These are phyloP conservation scores for Podosphaera fusca DNA, from an alignment of 2,329 filamentous ascomycete species.

Conservation along the genomic window DNA sequence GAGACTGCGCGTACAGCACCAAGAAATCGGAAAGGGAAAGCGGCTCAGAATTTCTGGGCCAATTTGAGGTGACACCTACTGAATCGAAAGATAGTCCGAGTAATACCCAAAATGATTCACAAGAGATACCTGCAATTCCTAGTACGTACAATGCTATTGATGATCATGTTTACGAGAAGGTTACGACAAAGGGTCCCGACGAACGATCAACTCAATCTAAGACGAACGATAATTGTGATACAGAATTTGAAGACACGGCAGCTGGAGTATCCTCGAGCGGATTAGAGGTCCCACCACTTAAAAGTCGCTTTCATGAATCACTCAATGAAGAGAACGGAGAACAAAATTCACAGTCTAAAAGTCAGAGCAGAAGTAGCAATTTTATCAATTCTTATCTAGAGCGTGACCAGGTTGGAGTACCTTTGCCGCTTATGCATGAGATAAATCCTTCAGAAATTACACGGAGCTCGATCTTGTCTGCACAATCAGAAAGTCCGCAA, in stretches of 20 bases:
- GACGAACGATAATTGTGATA: slow-evolving; percentile 9
- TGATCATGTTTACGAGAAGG: background rate
- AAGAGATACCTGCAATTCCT: slow-evolving; percentile 26
- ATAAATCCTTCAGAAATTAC: slow-evolving; percentile 73
- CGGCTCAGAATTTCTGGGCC: slow-evolving; percentile 19
- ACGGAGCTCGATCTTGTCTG: slow-evolving; percentile 65
- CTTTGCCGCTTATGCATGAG: slow-evolving; percentile 74
- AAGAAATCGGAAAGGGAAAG: slow-evolving; percentile 20
- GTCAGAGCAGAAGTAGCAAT: slow-evolving; percentile 17
- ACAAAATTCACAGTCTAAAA: slow-evolving; percentile 17
- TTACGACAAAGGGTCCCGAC: background rate
- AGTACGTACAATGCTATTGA: slow-evolving; percentile 9
- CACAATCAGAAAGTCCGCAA: slow-evolving; percentile 49
- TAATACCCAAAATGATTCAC: slow-evolving; percentile 26
- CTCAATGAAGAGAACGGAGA: slow-evolving; percentile 23
- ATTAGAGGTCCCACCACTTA: slow-evolving; percentile 37
- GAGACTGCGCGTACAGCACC: slow-evolving; percentile 9
- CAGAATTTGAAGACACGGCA: slow-evolving; percentile 11
- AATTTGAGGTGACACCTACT: slow-evolving; percentile 36
- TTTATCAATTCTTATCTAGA: slow-evolving; percentile 29
- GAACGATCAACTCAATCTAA: slow-evolving; percentile 14
- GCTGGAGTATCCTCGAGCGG: slow-evolving; percentile 24
- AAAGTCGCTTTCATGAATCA: slow-evolving; percentile 39
- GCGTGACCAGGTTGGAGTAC: slow-evolving; percentile 34
- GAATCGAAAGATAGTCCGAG: slow-evolving; percentile 33